Conservation (phyloP, 345 rosid species). For the Hibiscus mutabilis region DNA sequence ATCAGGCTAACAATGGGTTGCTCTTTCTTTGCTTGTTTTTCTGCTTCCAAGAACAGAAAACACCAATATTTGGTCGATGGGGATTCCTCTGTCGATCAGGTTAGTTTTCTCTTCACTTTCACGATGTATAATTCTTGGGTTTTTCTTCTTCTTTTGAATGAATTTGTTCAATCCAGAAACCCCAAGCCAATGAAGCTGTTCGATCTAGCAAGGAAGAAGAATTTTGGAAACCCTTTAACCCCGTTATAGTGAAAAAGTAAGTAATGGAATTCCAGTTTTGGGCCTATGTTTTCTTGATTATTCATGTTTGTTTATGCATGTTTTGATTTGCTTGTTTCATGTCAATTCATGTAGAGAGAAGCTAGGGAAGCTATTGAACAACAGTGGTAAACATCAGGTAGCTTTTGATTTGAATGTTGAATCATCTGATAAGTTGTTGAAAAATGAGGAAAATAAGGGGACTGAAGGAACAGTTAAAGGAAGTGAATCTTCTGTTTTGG, state of each 20-base stretch:
- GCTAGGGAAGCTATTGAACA: conserved; percentile 20
- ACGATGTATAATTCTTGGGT: background rate
- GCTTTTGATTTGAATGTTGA: conserved; percentile 41
- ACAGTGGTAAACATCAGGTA: conserved; percentile 31
- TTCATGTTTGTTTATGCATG: background rate
- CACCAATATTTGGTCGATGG: conserved; percentile 24
- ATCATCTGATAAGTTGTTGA: conserved; percentile 4
- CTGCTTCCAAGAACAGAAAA: conserved; percentile 36
- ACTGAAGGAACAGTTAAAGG: conserved; percentile 15
- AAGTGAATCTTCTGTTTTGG: conserved; percentile 12
- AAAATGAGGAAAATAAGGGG: conserved; percentile 12
- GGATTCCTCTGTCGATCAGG: conserved; percentile 28
- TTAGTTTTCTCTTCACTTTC: conserved; percentile 12
- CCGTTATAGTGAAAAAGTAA: conserved; percentile 13
- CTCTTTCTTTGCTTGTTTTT: conserved; percentile 45
- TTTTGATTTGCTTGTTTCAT: background rate
- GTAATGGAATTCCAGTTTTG: background rate
- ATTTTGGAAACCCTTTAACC: conserved; percentile 16
- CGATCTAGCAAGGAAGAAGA: conserved; percentile 20
- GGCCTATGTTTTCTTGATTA: background rate
- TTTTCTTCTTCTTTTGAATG: background rate
- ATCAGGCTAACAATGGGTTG: conserved; percentile 45
- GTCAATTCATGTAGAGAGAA: conserved; percentile 13
- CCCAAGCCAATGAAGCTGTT: conserved; percentile 17
- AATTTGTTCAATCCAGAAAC: conserved; percentile 28